phyloP scores from a whole-genome alignment of 2,329 filamentous ascomycete genomes.

The Calonectria pseudoturangicola region DNA sequence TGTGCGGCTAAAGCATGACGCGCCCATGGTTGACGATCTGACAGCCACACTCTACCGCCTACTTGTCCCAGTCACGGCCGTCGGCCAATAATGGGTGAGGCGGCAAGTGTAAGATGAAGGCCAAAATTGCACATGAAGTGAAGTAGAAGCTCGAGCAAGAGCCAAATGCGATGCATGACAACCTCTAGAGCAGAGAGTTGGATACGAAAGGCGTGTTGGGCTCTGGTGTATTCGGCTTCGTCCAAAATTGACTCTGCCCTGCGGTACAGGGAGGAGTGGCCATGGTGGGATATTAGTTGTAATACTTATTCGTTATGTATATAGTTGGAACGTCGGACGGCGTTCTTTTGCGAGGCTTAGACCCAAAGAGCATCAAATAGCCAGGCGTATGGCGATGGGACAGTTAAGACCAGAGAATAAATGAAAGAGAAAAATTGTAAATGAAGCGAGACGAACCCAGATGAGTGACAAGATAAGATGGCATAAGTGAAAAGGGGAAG shows the following conservation, averaged over 20 bases:
- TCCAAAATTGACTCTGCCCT: slow-evolving; percentile 15
- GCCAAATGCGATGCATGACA: neutral
- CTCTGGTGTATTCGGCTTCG: slow-evolving; percentile 28
- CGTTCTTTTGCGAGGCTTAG: slow-evolving; percentile 45
- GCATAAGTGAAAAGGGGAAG: neutral
- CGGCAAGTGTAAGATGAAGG: neutral
- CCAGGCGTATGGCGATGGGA: slow-evolving; percentile 49
- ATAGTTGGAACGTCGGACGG: slow-evolving; percentile 49
- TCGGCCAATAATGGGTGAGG: neutral
- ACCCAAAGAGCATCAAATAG: slow-evolving; percentile 47
- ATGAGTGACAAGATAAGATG: neutral
- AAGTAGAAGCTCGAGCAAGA: slow-evolving; percentile 20
- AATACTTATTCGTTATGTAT: slow-evolving; percentile 56
- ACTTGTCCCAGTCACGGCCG: slow-evolving; percentile 6
- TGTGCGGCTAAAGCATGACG: slow-evolving; percentile 37
- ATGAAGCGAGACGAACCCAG: neutral
- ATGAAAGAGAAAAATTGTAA: slow-evolving; percentile 40
- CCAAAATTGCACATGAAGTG: slow-evolving; percentile 7
- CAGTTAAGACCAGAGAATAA: slow-evolving; percentile 49
- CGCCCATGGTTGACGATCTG: slow-evolving; percentile 26
- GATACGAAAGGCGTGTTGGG: neutral
- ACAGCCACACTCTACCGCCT: slow-evolving; percentile 14
- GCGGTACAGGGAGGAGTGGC: slow-evolving; percentile 4
- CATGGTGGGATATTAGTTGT: slow-evolving; percentile 52
- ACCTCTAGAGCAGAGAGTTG: neutral